Base-by-base conservation (phyloP, 768 basidiomycete genomes). In the Leccinum fibrillosum region DNA sequence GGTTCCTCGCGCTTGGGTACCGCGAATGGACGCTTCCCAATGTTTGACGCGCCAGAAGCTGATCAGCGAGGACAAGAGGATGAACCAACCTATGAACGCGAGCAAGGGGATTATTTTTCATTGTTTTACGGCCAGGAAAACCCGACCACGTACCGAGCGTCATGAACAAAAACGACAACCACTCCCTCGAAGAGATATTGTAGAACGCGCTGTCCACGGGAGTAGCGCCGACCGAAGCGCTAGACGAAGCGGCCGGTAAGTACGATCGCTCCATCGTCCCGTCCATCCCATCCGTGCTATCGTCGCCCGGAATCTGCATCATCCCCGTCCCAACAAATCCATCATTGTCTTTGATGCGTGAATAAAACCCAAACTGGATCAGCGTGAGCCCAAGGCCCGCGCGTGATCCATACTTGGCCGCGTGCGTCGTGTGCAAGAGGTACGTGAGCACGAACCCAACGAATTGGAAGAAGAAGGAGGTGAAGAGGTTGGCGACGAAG, bases 381-480 rank as follows among this genome's bases (percentile, higher is more conserved):
- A 98, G 78, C 0, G 93, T 98, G 64, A 97, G 80, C 17, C 96
- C 96, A n/a, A 99, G 84, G 30, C 96, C 96, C 0, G 93, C 94
- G 47, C 93, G 88, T 15, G 92, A 93, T 52, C 97, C 97, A 69
- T 84, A 92, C 72, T 94, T 95, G 59, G 89, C 92, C 1, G 97
- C 93, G 69, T 98, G 95, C 1, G 94, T 89, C 12, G 86, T 87
- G 74, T 91, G 89, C 2, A 98, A 86, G 64, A 98, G 86, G 68
- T 94, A 97, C 1, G 95, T 97, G 75, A 99, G 82, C 58, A 90
- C 74, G 80, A 91, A 94, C 53, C 92, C 95, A 66, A 96, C 82
- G 72, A 98, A 95, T 75, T 98, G 94, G 88, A 99, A 98, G 76
- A 94, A 93, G 76, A 90, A 90, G 7, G 93, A 95, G 57, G 92